Evolutionary conservation across 371 early-diverging fungal species (phyloP), one percentile per base, ranked within the genome.

Genomic region (Zopfochytrium polystomum): DNA sequence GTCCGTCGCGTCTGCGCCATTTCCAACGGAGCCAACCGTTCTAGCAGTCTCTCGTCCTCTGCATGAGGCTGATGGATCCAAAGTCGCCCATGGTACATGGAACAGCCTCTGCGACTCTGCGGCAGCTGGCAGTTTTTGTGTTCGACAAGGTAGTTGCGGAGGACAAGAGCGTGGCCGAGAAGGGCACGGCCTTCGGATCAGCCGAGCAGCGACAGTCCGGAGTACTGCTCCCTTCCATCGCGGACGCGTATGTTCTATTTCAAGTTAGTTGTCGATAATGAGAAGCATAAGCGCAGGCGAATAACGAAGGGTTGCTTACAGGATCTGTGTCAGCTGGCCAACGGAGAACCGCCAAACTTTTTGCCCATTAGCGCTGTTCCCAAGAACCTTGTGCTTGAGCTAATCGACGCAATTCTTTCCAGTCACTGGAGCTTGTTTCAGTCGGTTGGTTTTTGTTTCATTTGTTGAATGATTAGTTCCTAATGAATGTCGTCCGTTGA

Each of bases 61-160:
- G 94, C 62, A 90, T 93, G 67, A 78, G 87, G 0, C 75, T 96
- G 42, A 92, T 93, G 71, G 90, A 90, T 55, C 85, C 91, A 3
- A 89, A 89, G 57, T 83, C 84, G n/a, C 85, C 87, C 0, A 84
- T 92, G 20, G 93, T 98, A 15, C 87, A 86, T 68, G 93, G 92
- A 63, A 96, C 96, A 6, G 98, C 98, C 18, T 89, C 92, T 3
- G 98, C 96, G 0, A 96, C 94, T 0, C 69, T 98, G 47, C 84
- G 95, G 13, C 98, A 96, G 60, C 70, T 96, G 35, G 90, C 96
- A 11, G 88, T 93, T 2, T 83, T 87, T 50, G 86, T 92, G n/a
- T 98, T 96, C 77, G 98, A 96, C 55, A 91, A 92, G 55, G 90
- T 93, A 2, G 80, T 78, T 15, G 71, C 76, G 3, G 92, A 92